Evolutionary conservation across 495 filamentous ascomycete genomes (phyloP).

Genomic region (Friedmanniomyces simplex): DNA sequence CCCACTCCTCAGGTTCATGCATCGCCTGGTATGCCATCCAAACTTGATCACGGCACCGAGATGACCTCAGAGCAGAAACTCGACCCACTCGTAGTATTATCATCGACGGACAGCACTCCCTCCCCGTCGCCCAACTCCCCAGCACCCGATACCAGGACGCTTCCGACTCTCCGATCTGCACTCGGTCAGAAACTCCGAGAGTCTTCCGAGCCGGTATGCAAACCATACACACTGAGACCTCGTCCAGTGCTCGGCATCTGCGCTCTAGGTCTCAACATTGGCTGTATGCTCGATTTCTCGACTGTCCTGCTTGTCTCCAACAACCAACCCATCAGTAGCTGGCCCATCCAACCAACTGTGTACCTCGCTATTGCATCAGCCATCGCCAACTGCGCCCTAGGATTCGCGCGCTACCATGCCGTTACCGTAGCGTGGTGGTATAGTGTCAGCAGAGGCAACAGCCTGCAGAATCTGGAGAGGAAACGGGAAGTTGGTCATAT

Average conservation of each 20-base stretch:
- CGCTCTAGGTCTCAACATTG: neutral
- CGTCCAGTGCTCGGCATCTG: neutral
- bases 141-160: too few relatives aligned
- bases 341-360: neutral
- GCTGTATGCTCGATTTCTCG: neutral
- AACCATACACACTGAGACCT: neutral
- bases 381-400: neutral
- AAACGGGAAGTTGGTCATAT: neutral
- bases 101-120: too few relatives aligned
- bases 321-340: neutral
- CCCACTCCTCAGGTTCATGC: too few relatives aligned
- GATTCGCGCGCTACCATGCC: neutral
- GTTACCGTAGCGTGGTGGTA: neutral
- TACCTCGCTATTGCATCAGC: neutral
- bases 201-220: neutral
- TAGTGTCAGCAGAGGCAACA: neutral
- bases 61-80: too few relatives aligned
- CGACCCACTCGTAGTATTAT: too few relatives aligned
- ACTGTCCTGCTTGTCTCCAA: neutral
- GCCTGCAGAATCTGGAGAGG: neutral
- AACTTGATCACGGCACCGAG: too few relatives aligned
- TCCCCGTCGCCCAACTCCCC: too few relatives aligned
- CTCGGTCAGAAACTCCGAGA: neutral
- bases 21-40: too few relatives aligned
- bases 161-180: too few relatives aligned